These are phyloP conservation scores for Cyclocybe aegerita DNA, from an alignment of 768 basidiomycete species.

Conservation along the genomic window DNA sequence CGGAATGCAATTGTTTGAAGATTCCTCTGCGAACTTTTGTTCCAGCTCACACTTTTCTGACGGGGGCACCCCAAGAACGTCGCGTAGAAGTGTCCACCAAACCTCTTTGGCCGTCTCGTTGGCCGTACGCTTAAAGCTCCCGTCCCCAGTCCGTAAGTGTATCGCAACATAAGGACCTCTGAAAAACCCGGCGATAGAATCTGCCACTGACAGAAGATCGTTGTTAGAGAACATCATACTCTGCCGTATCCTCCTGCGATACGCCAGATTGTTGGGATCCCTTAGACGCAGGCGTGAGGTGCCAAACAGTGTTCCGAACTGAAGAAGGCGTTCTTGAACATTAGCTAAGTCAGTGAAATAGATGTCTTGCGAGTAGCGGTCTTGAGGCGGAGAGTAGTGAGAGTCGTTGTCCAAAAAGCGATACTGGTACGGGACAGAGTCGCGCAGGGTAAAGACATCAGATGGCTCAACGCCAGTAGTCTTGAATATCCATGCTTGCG, in stretches of 20 bases:
- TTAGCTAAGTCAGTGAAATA: conserved; percentile 41
- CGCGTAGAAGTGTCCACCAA: conserved; percentile 59
- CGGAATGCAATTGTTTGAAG: conserved; percentile 3
- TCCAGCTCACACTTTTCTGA: conserved; percentile 28
- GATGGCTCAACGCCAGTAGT: conserved; percentile 33
- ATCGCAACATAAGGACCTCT: conserved; percentile 55
- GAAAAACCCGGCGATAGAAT: conserved; percentile 41
- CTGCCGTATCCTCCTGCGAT: conserved; percentile 49
- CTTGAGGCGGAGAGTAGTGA: conserved; percentile 19
- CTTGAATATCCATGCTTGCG: conserved; percentile 44
- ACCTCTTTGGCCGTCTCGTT: conserved; percentile 40
- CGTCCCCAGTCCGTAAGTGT: conserved; percentile 72
- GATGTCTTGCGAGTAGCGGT: conserved; percentile 44
- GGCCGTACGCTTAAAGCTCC: conserved; percentile 49
- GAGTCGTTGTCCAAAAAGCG: conserved; percentile 52
- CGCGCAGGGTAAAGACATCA: conserved; percentile 50
- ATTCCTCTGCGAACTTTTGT: conserved; percentile 7
- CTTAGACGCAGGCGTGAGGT: conserved; percentile 64
- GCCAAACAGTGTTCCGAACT: conserved; percentile 77
- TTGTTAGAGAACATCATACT: conserved; percentile 59
- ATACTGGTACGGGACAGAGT: conserved; percentile 60
- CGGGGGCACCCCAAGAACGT: conserved; percentile 40
- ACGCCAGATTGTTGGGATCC: conserved; percentile 32
- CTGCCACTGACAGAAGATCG: conserved; percentile 40
- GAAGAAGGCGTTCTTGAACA: conserved; percentile 51